Conservation (phyloP, 1,284 basidiomycete species). For the Chalciporus sp. region DNA sequence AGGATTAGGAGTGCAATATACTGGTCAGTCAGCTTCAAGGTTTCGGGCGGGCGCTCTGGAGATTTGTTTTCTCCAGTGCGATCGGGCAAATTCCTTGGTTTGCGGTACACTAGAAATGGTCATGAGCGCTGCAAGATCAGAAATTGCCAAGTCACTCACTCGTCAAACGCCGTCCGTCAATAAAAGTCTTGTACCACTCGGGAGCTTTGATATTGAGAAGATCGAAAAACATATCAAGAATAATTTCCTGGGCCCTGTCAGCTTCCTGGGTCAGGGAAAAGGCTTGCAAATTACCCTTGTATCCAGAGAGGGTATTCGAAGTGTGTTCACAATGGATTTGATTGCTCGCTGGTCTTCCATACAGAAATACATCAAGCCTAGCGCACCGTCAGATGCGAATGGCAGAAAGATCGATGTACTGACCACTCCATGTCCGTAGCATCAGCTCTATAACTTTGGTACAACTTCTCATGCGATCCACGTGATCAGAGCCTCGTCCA, state of each 20-base stretch:
- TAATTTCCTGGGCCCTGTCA: slow-evolving; percentile 66
- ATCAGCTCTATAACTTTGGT: slow-evolving; percentile 82
- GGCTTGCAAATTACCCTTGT: slow-evolving; percentile 62
- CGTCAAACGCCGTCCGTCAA: slow-evolving; percentile 83
- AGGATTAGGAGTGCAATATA: slow-evolving; percentile 90
- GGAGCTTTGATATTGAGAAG: slow-evolving; percentile 90
- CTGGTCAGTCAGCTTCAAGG: slow-evolving; percentile 88
- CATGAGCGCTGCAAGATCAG: neutral
- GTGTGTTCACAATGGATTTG: slow-evolving; percentile 80
- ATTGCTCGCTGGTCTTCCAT: slow-evolving; percentile 88
- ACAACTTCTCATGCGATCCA: slow-evolving; percentile 77
- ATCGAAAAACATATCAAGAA: slow-evolving; percentile 93
- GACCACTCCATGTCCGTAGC: slow-evolving; percentile 93
- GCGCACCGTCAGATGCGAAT: slow-evolving; percentile 10
- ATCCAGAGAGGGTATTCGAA: slow-evolving; percentile 86
- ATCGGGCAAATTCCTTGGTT: slow-evolving; percentile 48
- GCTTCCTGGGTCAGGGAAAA: neutral
- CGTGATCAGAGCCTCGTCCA: slow-evolving; percentile 76
- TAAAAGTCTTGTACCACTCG: slow-evolving; percentile 89
- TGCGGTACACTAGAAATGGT: slow-evolving; percentile 62
- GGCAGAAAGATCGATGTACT: slow-evolving; percentile 28
- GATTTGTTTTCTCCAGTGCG: slow-evolving; percentile 33
- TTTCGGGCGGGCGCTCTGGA: slow-evolving; percentile 55
- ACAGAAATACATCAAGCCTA: slow-evolving; percentile 93
- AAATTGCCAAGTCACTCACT: slow-evolving; percentile 49